These are phyloP conservation scores for Aegilops umbellulata DNA, from an alignment of 176 grass and related monocot species.

Conservation along the genomic window DNA sequence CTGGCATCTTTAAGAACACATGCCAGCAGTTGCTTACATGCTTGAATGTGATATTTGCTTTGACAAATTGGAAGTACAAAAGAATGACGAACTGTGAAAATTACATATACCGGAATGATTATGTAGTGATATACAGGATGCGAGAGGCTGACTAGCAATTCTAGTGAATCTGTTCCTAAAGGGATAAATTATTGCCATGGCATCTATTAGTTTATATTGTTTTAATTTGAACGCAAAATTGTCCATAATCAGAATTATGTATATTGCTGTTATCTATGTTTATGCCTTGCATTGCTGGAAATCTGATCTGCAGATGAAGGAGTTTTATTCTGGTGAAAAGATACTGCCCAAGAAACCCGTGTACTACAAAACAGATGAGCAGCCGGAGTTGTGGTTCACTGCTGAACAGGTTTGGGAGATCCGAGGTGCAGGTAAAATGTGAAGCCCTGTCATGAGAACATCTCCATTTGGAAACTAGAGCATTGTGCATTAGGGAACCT, in stretches of 20 bases:
- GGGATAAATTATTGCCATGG: neutral
- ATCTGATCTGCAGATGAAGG: slow-evolving; percentile 60
- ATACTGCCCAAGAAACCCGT: slow-evolving; percentile 83
- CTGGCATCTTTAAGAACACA: neutral
- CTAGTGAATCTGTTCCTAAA: neutral
- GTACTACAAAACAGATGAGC: slow-evolving; percentile 90
- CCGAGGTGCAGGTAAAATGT: slow-evolving; percentile 71
- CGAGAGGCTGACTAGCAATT: neutral
- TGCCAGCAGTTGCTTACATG: neutral
- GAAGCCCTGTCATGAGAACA: neutral
- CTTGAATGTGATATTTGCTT: neutral
- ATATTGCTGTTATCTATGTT: neutral
- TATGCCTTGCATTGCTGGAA: slow-evolving; percentile 11
- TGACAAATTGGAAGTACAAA: neutral
- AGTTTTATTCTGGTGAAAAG: slow-evolving; percentile 70
- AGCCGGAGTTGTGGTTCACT: slow-evolving; percentile 72
- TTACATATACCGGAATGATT: neutral
- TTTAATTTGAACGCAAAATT: neutral
- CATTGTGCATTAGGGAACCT: neutral
- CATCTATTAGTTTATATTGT: neutral
- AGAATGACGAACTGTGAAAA: neutral
- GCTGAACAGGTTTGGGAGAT: slow-evolving; percentile 94
- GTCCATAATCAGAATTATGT: neutral
- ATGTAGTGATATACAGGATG: neutral
- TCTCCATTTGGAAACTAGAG: neutral